Conservation (phyloP, 345 rosid species). For the Sonneratia alba region DNA sequence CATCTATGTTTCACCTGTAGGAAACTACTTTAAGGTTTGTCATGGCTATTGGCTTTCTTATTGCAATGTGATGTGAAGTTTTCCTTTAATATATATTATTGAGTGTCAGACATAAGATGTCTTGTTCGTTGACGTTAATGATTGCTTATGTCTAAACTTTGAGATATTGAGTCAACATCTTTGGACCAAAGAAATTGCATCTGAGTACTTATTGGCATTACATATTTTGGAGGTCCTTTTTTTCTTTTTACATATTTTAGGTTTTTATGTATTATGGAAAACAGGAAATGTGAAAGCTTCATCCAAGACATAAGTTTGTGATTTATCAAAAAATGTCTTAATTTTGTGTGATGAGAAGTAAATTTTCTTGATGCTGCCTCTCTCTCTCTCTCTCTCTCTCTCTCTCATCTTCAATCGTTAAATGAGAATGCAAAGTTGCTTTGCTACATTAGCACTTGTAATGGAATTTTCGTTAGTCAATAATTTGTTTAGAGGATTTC, state of each 20-base stretch:
- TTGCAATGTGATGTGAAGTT: neutral
- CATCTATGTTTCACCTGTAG: slow-evolving; percentile 88
- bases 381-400: no score
- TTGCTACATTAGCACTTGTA: neutral
- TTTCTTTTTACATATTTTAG: no score
- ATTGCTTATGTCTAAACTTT: neutral
- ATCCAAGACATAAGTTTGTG: no score
- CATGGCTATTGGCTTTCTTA: neutral
- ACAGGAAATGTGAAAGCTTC: no score
- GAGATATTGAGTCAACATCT: no score
- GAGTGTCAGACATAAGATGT: neutral
- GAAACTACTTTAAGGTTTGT: slow-evolving; percentile 89
- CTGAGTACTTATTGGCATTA: neutral
- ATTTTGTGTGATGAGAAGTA: no score
- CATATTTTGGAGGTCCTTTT: no score
- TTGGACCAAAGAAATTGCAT: no score
- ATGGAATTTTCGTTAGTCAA: neutral
- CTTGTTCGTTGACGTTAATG: no score
- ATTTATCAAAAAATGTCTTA: no score
- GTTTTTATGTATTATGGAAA: no score
- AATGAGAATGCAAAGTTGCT: neutral
- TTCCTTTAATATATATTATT: neutral
- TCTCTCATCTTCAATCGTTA: neutral
- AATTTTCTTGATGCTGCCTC: no score
- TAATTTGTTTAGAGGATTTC: neutral